phyloP scores from a whole-genome alignment of 1,139 yeast genomes.

The Arxiozyma slooffiae region DNA sequence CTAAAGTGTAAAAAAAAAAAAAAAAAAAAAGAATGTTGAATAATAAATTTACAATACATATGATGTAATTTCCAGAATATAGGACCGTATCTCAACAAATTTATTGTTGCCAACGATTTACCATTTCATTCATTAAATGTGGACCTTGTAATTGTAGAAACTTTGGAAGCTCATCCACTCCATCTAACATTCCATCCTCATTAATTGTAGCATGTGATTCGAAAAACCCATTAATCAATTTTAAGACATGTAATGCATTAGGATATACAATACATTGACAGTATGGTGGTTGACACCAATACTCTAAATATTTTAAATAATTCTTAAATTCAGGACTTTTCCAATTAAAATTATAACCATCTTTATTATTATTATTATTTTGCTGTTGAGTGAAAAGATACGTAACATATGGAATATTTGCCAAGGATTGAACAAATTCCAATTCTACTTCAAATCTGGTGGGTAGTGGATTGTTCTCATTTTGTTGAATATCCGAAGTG shows the following conservation, averaged over 20 bases:
- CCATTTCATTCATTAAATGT: constrained; percentile 69
- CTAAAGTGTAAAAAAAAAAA: too few relatives aligned
- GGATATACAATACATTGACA: constrained; percentile 61
- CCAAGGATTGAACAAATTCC: constrained; percentile 70
- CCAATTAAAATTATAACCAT: constrained; percentile 30
- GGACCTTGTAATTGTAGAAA: constrained; percentile 48
- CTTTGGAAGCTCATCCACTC: constrained; percentile 44
- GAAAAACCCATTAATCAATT: constrained; percentile 38
- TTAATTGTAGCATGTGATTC: constrained; percentile 21
- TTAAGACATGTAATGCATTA: constrained; percentile 55
- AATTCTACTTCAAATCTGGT: constrained; percentile 68
- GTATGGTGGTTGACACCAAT: constrained; percentile 60
- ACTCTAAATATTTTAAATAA: constrained; percentile 53
- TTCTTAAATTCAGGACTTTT: constrained; percentile 40
- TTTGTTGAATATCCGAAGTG: neutral
- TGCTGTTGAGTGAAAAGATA: constrained; percentile 43
- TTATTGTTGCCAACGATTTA: constrained; percentile 50
- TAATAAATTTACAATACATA: too few relatives aligned
- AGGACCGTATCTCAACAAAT: constrained; percentile 19
- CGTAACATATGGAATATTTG: constrained; percentile 60
- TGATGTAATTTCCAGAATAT: neutral
- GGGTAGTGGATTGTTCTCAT: constrained; percentile 32
- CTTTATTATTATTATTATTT: neutral
- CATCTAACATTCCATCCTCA: constrained; percentile 25
- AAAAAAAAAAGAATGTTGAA: neutral